Percentiles rank a stretch among this genome's conserved stretches.
Conservation (phyloP, 805 yeast species). For the Cyberlindnera maritima region DNA sequence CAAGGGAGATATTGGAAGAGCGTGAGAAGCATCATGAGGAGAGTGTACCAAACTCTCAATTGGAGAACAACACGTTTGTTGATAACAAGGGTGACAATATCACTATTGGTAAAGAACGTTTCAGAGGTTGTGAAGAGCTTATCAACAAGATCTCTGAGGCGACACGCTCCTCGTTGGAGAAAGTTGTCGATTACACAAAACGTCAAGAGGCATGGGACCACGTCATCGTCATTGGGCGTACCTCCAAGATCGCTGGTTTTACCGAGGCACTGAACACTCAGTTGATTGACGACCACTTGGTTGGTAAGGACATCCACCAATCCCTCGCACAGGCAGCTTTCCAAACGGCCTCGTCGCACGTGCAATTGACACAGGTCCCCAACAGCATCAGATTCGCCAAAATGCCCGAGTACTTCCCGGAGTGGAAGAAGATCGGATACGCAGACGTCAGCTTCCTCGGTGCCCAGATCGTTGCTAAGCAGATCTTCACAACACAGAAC, state of each 20-base stretch:
- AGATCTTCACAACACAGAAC: conserved; percentile 63
- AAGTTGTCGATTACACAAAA: conserved; percentile 63
- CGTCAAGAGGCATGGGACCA: conserved; percentile 86
- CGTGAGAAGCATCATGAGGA: conserved; percentile 46
- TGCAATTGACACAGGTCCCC: conserved; percentile 65
- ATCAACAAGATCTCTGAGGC: conserved; percentile 52
- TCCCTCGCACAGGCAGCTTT: conserved; percentile 30
- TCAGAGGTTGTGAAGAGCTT: conserved; percentile 69
- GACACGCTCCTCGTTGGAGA: conserved; percentile 50
- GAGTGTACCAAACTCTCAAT: conserved; percentile 54
- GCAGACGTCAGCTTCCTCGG: conserved; percentile 80
- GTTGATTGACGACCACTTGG: conserved; percentile 54
- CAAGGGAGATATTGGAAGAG: conserved; percentile 67
- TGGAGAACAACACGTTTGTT: conserved; percentile 67
- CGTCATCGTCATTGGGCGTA: conserved; percentile 75
- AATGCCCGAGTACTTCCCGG: conserved; percentile 90
- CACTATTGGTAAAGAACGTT: conserved; percentile 86
- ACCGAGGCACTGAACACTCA: conserved; percentile 62
- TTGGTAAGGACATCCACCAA: conserved; percentile 33
- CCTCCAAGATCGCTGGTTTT: conserved; percentile 72
- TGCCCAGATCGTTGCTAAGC: conserved; percentile 83
- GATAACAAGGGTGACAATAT: conserved; percentile 56
- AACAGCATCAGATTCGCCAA: conserved; percentile 64
- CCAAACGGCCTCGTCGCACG: conserved; percentile 20
- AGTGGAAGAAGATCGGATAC: conserved; percentile 83